These are phyloP conservation scores for Fusarium cyanostomum DNA, from an alignment of 2,329 filamentous ascomycete species.

Conservation along the genomic window DNA sequence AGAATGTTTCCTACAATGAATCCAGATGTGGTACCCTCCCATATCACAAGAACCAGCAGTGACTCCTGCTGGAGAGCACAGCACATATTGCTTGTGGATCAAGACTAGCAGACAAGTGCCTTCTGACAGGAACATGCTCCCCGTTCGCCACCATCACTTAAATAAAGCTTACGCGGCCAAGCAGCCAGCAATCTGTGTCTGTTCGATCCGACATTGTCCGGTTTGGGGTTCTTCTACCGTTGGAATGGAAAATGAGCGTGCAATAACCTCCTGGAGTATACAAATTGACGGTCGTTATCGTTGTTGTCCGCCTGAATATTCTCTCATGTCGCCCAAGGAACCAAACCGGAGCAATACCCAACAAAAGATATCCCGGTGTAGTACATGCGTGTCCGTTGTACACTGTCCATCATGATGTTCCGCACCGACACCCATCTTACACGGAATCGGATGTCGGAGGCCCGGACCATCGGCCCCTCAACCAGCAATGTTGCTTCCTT, in stretches of 20 bases:
- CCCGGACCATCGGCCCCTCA: conserved; percentile 23
- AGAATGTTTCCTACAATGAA: too few species aligned
- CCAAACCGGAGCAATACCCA: too few species aligned
- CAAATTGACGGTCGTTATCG: too few species aligned
- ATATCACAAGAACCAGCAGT: background rate
- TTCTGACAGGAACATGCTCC: background rate
- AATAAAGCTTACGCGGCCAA: conserved; percentile 9
- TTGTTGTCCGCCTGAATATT: too few species aligned
- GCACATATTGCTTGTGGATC: background rate
- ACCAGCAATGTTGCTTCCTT: background rate
- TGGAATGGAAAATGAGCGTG: background rate
- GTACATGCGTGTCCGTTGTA: too few species aligned
- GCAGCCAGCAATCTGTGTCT: background rate
- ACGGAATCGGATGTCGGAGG: conserved; percentile 25
- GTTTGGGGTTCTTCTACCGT: too few species aligned
- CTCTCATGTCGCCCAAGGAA: too few species aligned
- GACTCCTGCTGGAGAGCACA: background rate
- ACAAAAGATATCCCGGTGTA: too few species aligned
- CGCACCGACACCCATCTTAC: conserved; percentile 21
- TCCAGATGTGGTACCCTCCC: background rate
- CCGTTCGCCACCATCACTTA: background rate
- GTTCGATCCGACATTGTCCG: too few species aligned
- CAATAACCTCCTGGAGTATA: too few species aligned
- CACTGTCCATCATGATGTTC: background rate
- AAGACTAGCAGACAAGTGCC: too few species aligned